Evolutionary conservation across 2,329 filamentous ascomycete species (phyloP).

Genomic region (Rhynchosporium secalis): DNA sequence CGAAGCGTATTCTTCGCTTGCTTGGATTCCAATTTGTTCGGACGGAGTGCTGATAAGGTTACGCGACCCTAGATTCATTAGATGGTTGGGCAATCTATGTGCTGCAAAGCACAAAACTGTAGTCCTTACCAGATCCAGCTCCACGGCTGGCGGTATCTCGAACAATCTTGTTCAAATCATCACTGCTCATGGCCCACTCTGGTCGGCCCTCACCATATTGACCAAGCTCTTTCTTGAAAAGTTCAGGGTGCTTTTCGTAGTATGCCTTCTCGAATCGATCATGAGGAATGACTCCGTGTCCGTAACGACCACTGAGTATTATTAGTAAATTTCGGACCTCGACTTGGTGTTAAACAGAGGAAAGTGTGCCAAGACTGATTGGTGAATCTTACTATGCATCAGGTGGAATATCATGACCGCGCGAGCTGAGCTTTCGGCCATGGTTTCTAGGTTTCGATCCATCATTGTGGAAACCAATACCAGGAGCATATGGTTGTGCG

Average conservation of each 20-base stretch:
- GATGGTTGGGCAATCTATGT: conserved; percentile 30
- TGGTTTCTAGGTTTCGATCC: conserved; percentile 56
- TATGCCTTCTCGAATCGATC: conserved; percentile 90
- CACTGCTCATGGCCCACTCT: conserved; percentile 84
- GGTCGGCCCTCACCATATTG: conserved; percentile 58
- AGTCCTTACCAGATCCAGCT: conserved; percentile 50
- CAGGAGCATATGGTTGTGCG: conserved; percentile 31
- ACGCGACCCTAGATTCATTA: conserved; percentile 51
- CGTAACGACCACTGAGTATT: conserved; percentile 63
- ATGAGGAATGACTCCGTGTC: conserved; percentile 72
- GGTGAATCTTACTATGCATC: conserved; percentile 67
- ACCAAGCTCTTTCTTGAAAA: conserved; percentile 67
- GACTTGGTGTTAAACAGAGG: neutral
- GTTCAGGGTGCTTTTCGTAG: conserved; percentile 88
- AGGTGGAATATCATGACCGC: conserved; percentile 71
- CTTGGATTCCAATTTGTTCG: conserved; percentile 87
- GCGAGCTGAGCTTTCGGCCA: conserved; percentile 69
- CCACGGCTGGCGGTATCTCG: conserved; percentile 62
- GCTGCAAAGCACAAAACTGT: conserved; percentile 31
- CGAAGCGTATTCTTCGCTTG: conserved; percentile 79
- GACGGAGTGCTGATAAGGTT: conserved; percentile 74
- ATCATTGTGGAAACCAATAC: conserved; percentile 55
- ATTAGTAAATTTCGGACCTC: conserved; percentile 17
- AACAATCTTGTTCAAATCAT: conserved; percentile 88
- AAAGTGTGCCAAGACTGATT: neutral